A percentile compares a stretch with the other conserved stretches of the same genome.
phyloP scores from a whole-genome alignment of 371 early-diverging fungal species.

The Actinomucor elegans region DNA sequence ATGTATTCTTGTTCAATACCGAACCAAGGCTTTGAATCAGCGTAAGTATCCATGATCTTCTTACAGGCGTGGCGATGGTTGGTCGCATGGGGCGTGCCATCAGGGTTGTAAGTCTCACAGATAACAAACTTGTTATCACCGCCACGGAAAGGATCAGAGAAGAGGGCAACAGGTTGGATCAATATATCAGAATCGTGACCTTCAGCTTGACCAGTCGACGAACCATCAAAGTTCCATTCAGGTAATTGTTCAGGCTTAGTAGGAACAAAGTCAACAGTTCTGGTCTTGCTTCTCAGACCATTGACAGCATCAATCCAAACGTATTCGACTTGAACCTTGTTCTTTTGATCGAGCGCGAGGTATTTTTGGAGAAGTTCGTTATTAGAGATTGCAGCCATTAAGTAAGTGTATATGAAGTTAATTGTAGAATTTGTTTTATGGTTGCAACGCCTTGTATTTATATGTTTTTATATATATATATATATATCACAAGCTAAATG shows the following conservation, averaged over 20 bases:
- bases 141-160: conserved; percentile 61
- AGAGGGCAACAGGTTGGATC: conserved; percentile 57
- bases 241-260: conserved; percentile 40
- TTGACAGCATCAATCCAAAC: conserved; percentile 62
- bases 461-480: not conserved
- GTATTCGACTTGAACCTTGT: conserved; percentile 59
- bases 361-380: conserved; percentile 53
- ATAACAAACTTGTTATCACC: conserved; percentile 64
- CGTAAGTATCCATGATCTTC: conserved; percentile 48
- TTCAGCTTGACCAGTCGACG: conserved; percentile 61
- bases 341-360: conserved; percentile 52
- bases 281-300: conserved; percentile 50
- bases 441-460: conserved; percentile 1
- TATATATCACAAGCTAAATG: too few species aligned
- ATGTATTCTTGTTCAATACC: conserved; percentile 69
- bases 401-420: not conserved
- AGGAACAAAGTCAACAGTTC: conserved; percentile 47
- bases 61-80: conserved; percentile 50
- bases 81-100: conserved; percentile 60
- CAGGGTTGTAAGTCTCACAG: conserved; percentile 53
- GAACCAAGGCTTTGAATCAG: conserved; percentile 56
- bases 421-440: not conserved
- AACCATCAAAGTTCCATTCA: conserved; percentile 69
- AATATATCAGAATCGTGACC: conserved; percentile 65
- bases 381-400: conserved; percentile 44